These are phyloP conservation scores for Ophiosphaerella narmari DNA, from an alignment of 2,329 filamentous ascomycete species.

Conservation along the genomic window DNA sequence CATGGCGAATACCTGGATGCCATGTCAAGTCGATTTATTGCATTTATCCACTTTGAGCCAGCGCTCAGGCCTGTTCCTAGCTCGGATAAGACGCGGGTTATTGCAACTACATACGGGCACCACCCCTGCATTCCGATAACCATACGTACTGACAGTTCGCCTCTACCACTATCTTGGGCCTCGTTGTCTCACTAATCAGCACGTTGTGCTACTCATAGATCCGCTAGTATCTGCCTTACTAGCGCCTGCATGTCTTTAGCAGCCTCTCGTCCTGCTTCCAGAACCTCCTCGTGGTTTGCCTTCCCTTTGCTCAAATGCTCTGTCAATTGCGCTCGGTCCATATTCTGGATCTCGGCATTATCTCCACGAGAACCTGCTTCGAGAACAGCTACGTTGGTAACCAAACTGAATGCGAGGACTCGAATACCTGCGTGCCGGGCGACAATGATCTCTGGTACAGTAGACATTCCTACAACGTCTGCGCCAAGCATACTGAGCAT, in stretches of 20 bases:
- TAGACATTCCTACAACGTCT: slow-evolving; percentile 74
- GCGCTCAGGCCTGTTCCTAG: too few relatives aligned
- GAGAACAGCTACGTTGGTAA: slow-evolving; percentile 67
- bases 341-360: slow-evolving; percentile 57
- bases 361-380: slow-evolving; percentile 64
- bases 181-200: neutral
- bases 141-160: neutral
- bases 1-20: neutral
- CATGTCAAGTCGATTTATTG: neutral
- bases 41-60: too few relatives aligned
- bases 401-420: slow-evolving; percentile 67
- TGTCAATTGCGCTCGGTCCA: slow-evolving; percentile 57
- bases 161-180: too few relatives aligned
- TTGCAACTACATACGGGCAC: too few relatives aligned
- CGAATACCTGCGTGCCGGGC: slow-evolving; percentile 67
- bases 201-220: slow-evolving; percentile 35
- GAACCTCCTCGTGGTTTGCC: slow-evolving; percentile 68
- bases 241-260: slow-evolving; percentile 65
- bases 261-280: slow-evolving; percentile 64
- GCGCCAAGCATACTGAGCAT: slow-evolving; percentile 65
- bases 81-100: too few relatives aligned
- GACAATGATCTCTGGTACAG: slow-evolving; percentile 70
- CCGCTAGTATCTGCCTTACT: slow-evolving; percentile 52
- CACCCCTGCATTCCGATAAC: neutral
- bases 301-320: slow-evolving; percentile 62